Evolutionary conservation across 1,139 yeast genomes (phyloP).

Genomic region (Candida gigantensis): DNA sequence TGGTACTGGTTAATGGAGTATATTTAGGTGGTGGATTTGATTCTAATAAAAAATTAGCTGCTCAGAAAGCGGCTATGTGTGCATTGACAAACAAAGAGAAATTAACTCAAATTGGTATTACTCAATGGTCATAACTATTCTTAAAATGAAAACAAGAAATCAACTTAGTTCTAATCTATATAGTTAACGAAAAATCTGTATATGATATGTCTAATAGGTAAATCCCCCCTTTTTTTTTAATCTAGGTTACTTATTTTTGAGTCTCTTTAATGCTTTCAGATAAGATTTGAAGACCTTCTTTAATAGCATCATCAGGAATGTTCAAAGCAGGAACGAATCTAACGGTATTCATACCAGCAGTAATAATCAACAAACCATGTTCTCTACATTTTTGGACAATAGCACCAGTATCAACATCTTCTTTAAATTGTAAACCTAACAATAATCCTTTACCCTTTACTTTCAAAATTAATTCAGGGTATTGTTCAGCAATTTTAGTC

Average conservation of each 20-base stretch:
- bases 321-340: conserved; percentile 92
- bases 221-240: too few species aligned
- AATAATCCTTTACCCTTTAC: conserved; percentile 88
- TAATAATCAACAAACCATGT: conserved; percentile 76
- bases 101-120: conserved; percentile 2
- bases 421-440: conserved; percentile 74
- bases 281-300: conserved; percentile 70
- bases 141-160: too few species aligned
- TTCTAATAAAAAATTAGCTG: conserved; percentile 29
- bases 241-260: too few species aligned
- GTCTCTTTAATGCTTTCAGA: conserved; percentile 21
- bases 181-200: too few species aligned
- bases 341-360: conserved; percentile 89
- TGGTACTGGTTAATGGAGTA: conserved; percentile 26
- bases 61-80: conserved; percentile 33
- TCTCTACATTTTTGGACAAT: conserved; percentile 72
- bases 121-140: not conserved
- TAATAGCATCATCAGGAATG: conserved; percentile 67
- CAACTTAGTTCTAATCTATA: too few species aligned
- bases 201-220: too few species aligned
- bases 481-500: conserved; percentile 47
- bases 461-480: conserved; percentile 58
- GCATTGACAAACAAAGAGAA: conserved; percentile 24
- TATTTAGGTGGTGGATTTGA: conserved; percentile 37
- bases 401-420: conserved; percentile 58